Percentiles rank a stretch among this genome's conserved stretches.
Conservation (phyloP, 331 rosid genomes). For the Prunus yedoensis region DNA sequence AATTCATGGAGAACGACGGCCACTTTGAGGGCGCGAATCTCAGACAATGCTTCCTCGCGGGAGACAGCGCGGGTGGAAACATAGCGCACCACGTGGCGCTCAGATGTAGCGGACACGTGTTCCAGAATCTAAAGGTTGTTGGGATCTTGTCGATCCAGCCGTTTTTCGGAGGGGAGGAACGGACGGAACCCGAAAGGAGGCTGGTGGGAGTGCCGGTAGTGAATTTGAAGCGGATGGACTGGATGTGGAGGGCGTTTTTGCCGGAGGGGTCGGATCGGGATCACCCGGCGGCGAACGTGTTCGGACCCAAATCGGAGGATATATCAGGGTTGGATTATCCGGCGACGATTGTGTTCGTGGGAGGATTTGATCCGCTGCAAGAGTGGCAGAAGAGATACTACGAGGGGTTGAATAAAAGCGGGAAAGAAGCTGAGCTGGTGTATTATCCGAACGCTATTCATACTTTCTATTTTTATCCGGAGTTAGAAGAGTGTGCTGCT, state of each 20-base stretch:
- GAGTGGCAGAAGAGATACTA: conserved; percentile 46
- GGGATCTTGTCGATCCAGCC: conserved; percentile 41
- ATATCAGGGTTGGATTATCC: conserved; percentile 18
- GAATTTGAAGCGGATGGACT: conserved; percentile 27
- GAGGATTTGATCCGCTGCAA: conserved; percentile 47
- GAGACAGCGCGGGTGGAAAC: conserved; percentile 52
- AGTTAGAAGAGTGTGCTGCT: background rate
- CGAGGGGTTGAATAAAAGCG: conserved; percentile 33
- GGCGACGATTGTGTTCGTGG: conserved; percentile 28
- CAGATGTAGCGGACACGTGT: background rate
- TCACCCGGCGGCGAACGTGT: conserved; percentile 32
- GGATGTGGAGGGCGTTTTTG: conserved; percentile 44
- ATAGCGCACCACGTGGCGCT: conserved; percentile 45
- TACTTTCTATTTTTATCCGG: background rate
- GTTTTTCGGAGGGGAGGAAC: conserved; percentile 44
- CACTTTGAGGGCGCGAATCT: conserved; percentile 17
- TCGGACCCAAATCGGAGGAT: conserved; percentile 27
- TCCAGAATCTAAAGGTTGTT: background rate
- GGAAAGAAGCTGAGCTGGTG: conserved; percentile 32
- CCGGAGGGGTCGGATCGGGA: conserved; percentile 37
- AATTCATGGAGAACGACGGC: conserved; percentile 19
- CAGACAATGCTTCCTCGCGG: conserved; percentile 28
- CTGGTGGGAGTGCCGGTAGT: conserved; percentile 15
- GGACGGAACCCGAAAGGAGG: conserved; percentile 35
- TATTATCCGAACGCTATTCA: conserved; percentile 38